Evolutionary conservation across 768 basidiomycete genomes (phyloP).

Genomic region (Panus rudis): DNA sequence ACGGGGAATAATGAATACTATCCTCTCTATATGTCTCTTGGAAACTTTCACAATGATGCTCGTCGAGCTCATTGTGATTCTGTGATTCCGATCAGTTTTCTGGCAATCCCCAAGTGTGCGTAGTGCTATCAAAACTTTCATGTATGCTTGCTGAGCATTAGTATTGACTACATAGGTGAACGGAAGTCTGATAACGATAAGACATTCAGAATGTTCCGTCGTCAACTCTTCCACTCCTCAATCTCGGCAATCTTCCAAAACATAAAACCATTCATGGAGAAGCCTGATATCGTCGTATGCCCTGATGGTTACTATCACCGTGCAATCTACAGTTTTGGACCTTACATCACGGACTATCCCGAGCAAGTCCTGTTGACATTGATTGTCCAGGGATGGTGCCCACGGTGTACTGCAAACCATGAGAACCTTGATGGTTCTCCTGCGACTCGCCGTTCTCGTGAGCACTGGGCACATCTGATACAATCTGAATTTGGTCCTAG

Average conservation of each 20-base stretch:
- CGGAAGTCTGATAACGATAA: constrained; percentile 8
- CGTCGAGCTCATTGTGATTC: constrained; percentile 19
- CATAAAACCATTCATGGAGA: constrained; percentile 7
- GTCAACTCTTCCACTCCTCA: constrained; percentile 14
- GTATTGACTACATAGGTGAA: constrained; percentile 5
- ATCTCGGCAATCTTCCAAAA: constrained; percentile 8
- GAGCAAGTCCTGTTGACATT: constrained; percentile 26
- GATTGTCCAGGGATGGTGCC: constrained; percentile 25
- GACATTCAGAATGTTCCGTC: constrained; percentile 11
- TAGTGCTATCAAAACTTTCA: background rate
- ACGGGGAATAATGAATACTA: constrained; percentile 19
- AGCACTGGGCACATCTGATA: constrained; percentile 13
- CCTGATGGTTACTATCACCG: constrained; percentile 29
- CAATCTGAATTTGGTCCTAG: constrained; percentile 10
- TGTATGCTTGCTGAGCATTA: background rate
- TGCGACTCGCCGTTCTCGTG: constrained; percentile 6
- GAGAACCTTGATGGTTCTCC: no score
- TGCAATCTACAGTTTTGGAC: constrained; percentile 25
- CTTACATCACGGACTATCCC: constrained; percentile 33
- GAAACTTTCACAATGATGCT: constrained; percentile 18
- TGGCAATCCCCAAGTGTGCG: constrained; percentile 25
- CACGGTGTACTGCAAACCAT: constrained; percentile 15
- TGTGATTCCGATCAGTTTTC: constrained; percentile 20
- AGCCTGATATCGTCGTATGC: constrained; percentile 20
- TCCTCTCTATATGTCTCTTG: constrained; percentile 18